Evolutionary conservation across 371 early-diverging fungal species (phyloP), one percentile per base, ranked within the genome.

Genomic region (Mucor mucedo): DNA sequence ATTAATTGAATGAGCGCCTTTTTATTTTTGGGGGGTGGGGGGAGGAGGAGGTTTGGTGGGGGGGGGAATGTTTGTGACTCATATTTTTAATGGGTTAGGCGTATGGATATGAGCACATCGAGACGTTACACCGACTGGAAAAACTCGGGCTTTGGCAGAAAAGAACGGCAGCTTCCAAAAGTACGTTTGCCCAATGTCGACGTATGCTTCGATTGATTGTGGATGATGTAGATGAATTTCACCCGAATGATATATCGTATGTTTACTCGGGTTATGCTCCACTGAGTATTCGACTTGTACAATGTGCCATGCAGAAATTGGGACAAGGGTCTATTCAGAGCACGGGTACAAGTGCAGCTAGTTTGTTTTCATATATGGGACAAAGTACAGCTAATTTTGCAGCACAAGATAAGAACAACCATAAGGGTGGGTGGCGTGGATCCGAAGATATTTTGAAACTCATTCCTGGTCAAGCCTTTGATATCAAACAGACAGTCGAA

Each of bases 251-350:
- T 75, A 86, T 94, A 1, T 87, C 94, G 0, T 97, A 95, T 65
- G 96, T 96, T 14, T 96, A 94, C 67, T 92, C 94, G 0, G 98
- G 98, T 3, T 97, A 93, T 72, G 98, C 96, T 2, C 98, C 98
- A 3, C 59, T 96, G 32, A 88, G 89, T 32, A 87, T 95, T 6
- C 89, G 98, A 45, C 76, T 97, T 35, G 84, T 97, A n/a, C 95
- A 98, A 69, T 87, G 87, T 56, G 92, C 93, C n/a, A 66, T 86
- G 68, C 75, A 79, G 58, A 80, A 76, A 27, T 41, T 72, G 27
- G 69, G 72, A 54, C 69, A 52, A 16, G 63, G 58, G 32, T 62
- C 67, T 29, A 66, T 63, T 32, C 72, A 56, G 21, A 62, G 54
- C 14, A 58, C 68, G 14, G 69, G 69, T 4, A 55, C 42, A 4